Base-by-base conservation (phyloP, 768 basidiomycete species). In the Phylloporus arenicola region DNA sequence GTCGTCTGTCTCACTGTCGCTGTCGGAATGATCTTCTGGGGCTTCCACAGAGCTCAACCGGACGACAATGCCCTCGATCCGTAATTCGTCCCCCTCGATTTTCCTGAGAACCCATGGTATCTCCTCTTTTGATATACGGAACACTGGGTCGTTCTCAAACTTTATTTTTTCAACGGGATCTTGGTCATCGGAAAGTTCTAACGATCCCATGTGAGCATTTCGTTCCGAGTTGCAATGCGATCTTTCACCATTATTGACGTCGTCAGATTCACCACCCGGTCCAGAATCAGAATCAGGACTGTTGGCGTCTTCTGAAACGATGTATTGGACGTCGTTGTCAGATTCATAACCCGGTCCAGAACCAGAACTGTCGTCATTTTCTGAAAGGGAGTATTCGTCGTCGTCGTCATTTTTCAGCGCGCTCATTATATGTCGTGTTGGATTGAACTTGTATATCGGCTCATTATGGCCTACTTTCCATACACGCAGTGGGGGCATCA, bases 401-500 rank as follows among this genome's bases (percentile, higher is more conserved):
- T 43, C 12, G 4, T 17, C n/a, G 12, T 22, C 30, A 3, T 30
- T 27, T 11, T 24, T 24, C 14, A 40, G 10, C 14, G 27, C 30
- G 11, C 12, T 11, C 11, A 17, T 24, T 24, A 45, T 47, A 3
- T 38, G 2, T 3, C 17, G n/a, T 11, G 35, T 35, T 3, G 55
- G 47, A 20, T 54, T 39, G 47, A 53, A 54, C 19, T 42, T 14
- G 20, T 60, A 53, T 19, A 47, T 45, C 20, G 49, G 42, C 43
- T 56, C 48, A 16, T 40, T 38, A 3, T 3, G 1, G 17, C 56
- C 50, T 3, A 25, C 25, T 29, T 29, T 61, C 51, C 50, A 60
- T 35, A 51, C 29, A 8, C 55, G 34, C 34, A 60, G 14, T 1
- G 57, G 54, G 0, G 54, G 54, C 37, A 44, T 24, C 19, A 50